Evolutionary conservation across 805 yeast genomes (phyloP), one percentile per base, ranked within the genome.

Genomic region (Yarrowia sp.): DNA sequence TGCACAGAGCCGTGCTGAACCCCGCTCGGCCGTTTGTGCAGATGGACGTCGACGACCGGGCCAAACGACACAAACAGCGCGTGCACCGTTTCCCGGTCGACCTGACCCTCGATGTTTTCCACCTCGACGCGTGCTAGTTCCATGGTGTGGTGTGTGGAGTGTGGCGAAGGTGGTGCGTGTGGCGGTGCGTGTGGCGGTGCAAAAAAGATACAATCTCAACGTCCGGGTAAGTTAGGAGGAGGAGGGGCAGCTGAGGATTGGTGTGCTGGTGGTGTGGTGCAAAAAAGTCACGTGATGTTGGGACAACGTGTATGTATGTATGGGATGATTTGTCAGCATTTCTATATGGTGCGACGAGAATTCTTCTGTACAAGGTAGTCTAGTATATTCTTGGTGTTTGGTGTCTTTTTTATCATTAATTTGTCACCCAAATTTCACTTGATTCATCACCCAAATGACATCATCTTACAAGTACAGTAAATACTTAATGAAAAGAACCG

Each of bases 1-100:
- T 74, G 75, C 9, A 76, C 68, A 46, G 70, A 70, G 10, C 76
- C 78, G 39, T 52, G 70, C 17, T 76, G 75, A 30, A 70, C 66
- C 9, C 67, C 68, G n/a, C 66, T 69, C 24, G 69, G 34, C 14
- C 71, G 69, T 36, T 38, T 66, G 10, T 68, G 71, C 8, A 73
- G 50, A 39, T 66, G 63, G 8, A 76, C 71, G 20, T 71, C 71
- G 39, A 72, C 67, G 19, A 76, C 75, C 39, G 74, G 75, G 7
- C 79, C 79, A 70, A 76, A 76, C 30, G 78, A 72, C 17, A 73
- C 49, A 63, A 75, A 76, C 34, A 74, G 67, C 38, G 70, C 43
- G 15, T 71, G 69, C 9, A 76, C 34, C 34, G 69, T 66, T 12
- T 73, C 75, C 34, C 63, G 70, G 38, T 71, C 68, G 24, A 73